Evolutionary conservation across 1,284 basidiomycete species (phyloP).

Genomic region (Kwoniella shivajii): DNA sequence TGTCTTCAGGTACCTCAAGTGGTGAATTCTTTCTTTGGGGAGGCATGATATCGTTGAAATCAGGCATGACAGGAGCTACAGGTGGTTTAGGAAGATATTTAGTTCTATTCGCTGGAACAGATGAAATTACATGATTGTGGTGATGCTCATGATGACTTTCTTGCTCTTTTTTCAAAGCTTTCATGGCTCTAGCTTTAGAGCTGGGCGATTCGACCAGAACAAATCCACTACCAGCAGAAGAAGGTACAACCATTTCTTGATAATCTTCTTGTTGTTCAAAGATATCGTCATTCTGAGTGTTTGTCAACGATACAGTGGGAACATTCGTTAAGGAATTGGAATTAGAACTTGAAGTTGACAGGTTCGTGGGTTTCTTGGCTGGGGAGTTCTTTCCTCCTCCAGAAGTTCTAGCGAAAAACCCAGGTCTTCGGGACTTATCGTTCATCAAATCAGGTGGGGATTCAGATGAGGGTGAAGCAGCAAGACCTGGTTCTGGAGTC

Average conservation of each 20-base stretch:
- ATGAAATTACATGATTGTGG: not conserved
- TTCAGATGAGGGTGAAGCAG: slow-evolving; percentile 3
- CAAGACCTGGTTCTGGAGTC: not conserved
- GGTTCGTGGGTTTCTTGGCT: not conserved
- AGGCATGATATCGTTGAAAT: slow-evolving; percentile 44
- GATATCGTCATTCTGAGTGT: not conserved
- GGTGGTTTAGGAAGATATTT: slow-evolving; percentile 46
- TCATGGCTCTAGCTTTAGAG: slow-evolving; percentile 31
- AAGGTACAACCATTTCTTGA: slow-evolving; percentile 5
- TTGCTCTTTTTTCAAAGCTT: slow-evolving; percentile 23
- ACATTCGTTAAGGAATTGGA: not conserved
- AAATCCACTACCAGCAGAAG: slow-evolving; percentile 21
- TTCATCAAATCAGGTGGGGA: not conserved
- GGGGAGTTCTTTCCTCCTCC: slow-evolving; percentile 6
- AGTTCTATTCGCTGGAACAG: slow-evolving; percentile 20
- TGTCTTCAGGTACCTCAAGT: slow-evolving; percentile 9
- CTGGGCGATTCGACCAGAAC: slow-evolving; percentile 38
- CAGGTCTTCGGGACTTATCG: slow-evolving; percentile 3
- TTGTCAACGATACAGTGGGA: no score
- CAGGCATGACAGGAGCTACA: slow-evolving; percentile 52
- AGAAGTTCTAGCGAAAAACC: slow-evolving; percentile 8
- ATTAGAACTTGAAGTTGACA: not conserved
- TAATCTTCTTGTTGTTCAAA: slow-evolving; percentile 5
- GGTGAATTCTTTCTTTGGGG: slow-evolving; percentile 8
- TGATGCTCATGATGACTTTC: slow-evolving; percentile 4